These are phyloP conservation scores for Mycena pura DNA, from an alignment of 768 basidiomycete genomes.

Conservation along the genomic window DNA sequence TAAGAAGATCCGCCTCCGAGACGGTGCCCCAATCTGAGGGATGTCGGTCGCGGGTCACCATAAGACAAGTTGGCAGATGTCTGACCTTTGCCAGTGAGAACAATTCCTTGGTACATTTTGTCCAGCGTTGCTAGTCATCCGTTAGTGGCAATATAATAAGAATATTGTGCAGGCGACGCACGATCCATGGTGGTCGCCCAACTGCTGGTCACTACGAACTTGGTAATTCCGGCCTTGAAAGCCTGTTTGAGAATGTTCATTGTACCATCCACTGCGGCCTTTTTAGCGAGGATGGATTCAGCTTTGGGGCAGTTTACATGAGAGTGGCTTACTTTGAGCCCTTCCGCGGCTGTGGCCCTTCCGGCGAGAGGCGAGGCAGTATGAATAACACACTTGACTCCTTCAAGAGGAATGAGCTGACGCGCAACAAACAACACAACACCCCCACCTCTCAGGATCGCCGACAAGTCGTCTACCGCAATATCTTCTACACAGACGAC, in stretches of 20 bases:
- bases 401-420: background rate
- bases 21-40: conserved; percentile 43
- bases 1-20: conserved; percentile 38
- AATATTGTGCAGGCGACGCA: background rate
- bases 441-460: background rate
- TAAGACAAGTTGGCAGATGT: too few species aligned
- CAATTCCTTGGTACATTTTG: background rate
- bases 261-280: background rate
- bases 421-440: background rate
- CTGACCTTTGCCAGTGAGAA: too few species aligned
- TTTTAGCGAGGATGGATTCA: too few species aligned
- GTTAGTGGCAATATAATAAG: background rate
- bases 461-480: background rate
- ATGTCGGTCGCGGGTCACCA: too few species aligned
- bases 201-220: conserved; percentile 2
- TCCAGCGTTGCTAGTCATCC: background rate
- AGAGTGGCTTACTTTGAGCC: background rate
- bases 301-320: too few species aligned
- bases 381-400: background rate
- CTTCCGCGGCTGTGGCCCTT: background rate
- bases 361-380: background rate
- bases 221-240: background rate
- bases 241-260: conserved; percentile 8
- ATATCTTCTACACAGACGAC: background rate
- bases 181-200: conserved; percentile 10